Conservation (phyloP, 345 rosid species). For the Acer yangbiense region DNA sequence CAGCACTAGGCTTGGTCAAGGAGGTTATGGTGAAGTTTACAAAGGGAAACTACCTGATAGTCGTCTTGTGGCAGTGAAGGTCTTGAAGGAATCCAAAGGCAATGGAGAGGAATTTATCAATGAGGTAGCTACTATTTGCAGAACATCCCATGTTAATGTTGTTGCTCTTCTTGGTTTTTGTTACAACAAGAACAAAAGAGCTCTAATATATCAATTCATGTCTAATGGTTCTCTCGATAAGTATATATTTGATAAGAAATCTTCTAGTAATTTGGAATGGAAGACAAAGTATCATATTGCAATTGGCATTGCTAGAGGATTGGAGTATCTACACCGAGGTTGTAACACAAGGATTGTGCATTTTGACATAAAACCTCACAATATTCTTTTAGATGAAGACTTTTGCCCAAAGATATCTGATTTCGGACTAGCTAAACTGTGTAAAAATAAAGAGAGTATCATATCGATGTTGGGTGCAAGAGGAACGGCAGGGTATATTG, state of each 20-base stretch:
- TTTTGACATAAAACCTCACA: slow-evolving; percentile 54
- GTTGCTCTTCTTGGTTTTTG: slow-evolving; percentile 46
- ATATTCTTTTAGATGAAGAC: slow-evolving; percentile 39
- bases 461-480: slow-evolving; percentile 36
- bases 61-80: slow-evolving; percentile 32
- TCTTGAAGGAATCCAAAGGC: slow-evolving; percentile 13
- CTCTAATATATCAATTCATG: slow-evolving; percentile 39
- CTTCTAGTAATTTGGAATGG: neutral
- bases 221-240: slow-evolving; percentile 47
- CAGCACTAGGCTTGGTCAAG: slow-evolving; percentile 25
- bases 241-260: slow-evolving; percentile 9
- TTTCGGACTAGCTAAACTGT: slow-evolving; percentile 56
- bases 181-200: slow-evolving; percentile 32
- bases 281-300: slow-evolving; percentile 26
- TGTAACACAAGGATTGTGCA: slow-evolving; percentile 55
- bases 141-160: slow-evolving; percentile 50
- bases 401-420: slow-evolving; percentile 48
- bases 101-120: slow-evolving; percentile 44
- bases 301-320: slow-evolving; percentile 44
- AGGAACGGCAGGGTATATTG: slow-evolving; percentile 53
- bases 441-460: slow-evolving; percentile 34
- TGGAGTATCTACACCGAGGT: slow-evolving; percentile 55
- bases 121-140: slow-evolving; percentile 50
- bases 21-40: slow-evolving; percentile 38
- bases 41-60: slow-evolving; percentile 30